Evolutionary conservation across 495 filamentous ascomycete genomes (phyloP).

Genomic region (Umbilicaria muhlenbergii): DNA sequence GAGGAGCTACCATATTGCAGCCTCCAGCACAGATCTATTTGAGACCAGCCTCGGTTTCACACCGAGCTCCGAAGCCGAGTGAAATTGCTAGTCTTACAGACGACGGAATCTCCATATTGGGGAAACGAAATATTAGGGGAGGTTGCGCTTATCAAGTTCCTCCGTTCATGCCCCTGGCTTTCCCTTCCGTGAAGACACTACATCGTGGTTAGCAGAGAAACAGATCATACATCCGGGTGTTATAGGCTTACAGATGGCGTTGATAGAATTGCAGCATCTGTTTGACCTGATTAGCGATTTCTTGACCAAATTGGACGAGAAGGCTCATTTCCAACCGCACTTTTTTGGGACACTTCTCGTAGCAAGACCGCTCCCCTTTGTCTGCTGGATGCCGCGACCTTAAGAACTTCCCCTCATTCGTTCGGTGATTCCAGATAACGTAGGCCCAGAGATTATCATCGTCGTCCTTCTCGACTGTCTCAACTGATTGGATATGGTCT

Average conservation of each 20-base stretch:
- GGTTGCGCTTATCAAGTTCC: too few species aligned
- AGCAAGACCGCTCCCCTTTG: slow-evolving; percentile 16
- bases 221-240: too few species aligned
- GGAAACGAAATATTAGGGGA: too few species aligned
- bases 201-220: too few species aligned
- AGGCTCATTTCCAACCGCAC: slow-evolving; percentile 1
- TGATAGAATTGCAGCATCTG: slow-evolving; percentile 23
- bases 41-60: too few species aligned
- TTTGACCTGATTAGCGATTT: background rate
- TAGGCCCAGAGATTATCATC: slow-evolving; percentile 29
- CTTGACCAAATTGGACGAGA: background rate
- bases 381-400: slow-evolving; percentile 14
- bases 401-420: slow-evolving; percentile 6
- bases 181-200: too few species aligned
- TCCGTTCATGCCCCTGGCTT: too few species aligned
- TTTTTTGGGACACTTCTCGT: slow-evolving; percentile 26
- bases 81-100: too few species aligned
- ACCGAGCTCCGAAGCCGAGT: too few species aligned
- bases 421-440: slow-evolving; percentile 38
- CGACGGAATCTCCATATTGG: too few species aligned
- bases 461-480: slow-evolving; percentile 36
- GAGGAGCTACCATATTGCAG: too few species aligned
- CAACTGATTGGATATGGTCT: slow-evolving; percentile 32
- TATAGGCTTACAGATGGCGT: slow-evolving; percentile 15
- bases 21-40: too few species aligned